A percentile compares a stretch with the other conserved stretches of the same genome.
phyloP scores from a whole-genome alignment of 768 basidiomycete genomes.

The Postia placenta region DNA sequence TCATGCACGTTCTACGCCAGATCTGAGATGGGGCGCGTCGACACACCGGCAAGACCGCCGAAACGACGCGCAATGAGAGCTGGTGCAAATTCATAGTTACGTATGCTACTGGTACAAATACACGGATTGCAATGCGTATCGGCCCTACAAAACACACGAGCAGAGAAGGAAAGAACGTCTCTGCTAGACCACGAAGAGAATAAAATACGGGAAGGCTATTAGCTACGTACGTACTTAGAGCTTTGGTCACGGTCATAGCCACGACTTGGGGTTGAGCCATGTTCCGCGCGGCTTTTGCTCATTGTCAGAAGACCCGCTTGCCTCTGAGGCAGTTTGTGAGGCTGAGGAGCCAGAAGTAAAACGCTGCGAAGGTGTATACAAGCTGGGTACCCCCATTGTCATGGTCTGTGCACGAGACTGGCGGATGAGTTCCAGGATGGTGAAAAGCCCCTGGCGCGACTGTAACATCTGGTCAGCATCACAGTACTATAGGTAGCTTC shows the following conservation, averaged over 20 bases:
- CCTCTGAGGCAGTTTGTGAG: background rate
- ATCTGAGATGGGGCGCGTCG: no score
- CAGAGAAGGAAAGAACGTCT: slow-evolving; percentile 1
- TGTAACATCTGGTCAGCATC: slow-evolving; percentile 23
- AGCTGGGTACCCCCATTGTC: slow-evolving; percentile 33
- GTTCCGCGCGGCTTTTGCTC: slow-evolving; percentile 5
- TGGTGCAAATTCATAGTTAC: background rate
- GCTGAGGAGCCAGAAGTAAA: slow-evolving; percentile 6
- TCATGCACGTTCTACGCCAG: no score
- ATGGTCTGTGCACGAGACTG: slow-evolving; percentile 64
- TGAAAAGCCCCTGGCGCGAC: slow-evolving; percentile 85
- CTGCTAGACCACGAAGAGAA: background rate
- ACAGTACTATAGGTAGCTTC: slow-evolving; percentile 6
- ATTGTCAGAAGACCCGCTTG: background rate
- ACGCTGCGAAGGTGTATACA: slow-evolving; percentile 22
- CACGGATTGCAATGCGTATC: slow-evolving; percentile 9
- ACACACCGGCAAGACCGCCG: no score
- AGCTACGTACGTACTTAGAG: slow-evolving; percentile 1
- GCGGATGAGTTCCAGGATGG: slow-evolving; percentile 73
- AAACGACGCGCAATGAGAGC: background rate
- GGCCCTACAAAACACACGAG: slow-evolving; percentile 6
- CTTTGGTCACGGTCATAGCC: slow-evolving; percentile 24
- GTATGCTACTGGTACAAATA: slow-evolving; percentile 12
- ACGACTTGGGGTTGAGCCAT: slow-evolving; percentile 39
- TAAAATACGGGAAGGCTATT: slow-evolving; percentile 3